These are phyloP conservation scores for Anethum foeniculum DNA, from an alignment of 140 eudicot genomes.

Conservation along the genomic window DNA sequence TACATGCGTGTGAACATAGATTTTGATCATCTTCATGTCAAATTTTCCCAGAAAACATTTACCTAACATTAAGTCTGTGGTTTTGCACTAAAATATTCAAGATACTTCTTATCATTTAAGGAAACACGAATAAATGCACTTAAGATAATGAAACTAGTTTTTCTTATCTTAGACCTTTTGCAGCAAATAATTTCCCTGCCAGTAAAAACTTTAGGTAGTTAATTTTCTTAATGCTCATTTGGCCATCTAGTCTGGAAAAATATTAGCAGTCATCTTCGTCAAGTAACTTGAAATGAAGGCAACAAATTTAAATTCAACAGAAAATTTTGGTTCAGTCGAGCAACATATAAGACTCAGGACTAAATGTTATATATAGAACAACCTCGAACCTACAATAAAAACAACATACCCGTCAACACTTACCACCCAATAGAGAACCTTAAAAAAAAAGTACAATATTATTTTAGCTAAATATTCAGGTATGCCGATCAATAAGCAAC, in stretches of 20 bases:
- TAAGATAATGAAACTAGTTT: background rate
- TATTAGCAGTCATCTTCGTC: background rate
- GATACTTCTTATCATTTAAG: too few species aligned
- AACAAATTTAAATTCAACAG: background rate
- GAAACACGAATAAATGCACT: too few species aligned
- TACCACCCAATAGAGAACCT: background rate
- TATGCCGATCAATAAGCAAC: background rate
- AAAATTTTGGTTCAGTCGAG: background rate
- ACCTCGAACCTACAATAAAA: too few species aligned
- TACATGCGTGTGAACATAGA: too few species aligned
- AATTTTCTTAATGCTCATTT: background rate
- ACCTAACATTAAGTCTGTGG: too few species aligned
- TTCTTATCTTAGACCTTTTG: background rate
- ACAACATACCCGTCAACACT: too few species aligned
- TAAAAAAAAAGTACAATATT: background rate
- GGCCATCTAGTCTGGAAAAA: background rate
- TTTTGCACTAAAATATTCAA: too few species aligned
- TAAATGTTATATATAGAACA: too few species aligned
- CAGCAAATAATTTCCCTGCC: background rate
- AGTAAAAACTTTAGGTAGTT: background rate
- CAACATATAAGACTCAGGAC: background rate
- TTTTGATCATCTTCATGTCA: too few species aligned
- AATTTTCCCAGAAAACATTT: too few species aligned
- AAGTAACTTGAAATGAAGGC: background rate
- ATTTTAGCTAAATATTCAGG: background rate